Evolutionary conservation across 108 stramenopile species (phyloP).

Genomic region (Nannochloropsis granulata): DNA sequence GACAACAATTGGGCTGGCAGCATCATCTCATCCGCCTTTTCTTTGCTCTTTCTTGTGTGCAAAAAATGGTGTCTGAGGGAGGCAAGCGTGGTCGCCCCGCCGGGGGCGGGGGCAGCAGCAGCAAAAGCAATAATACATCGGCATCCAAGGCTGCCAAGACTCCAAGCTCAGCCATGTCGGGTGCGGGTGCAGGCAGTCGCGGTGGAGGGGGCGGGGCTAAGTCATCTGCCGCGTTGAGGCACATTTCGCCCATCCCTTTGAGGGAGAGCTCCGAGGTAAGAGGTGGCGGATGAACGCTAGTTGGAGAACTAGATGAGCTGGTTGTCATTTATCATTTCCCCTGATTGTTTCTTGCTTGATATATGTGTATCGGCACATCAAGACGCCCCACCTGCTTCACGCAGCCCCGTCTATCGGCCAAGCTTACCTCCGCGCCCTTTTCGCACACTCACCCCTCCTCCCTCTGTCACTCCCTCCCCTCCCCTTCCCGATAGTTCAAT

Average conservation of each 20-base stretch:
- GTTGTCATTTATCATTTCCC: too few relatives aligned
- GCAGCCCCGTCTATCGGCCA: too few relatives aligned
- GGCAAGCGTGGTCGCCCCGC: background rate
- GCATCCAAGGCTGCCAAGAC: background rate
- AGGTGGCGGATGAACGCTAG: background rate
- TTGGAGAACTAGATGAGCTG: too few relatives aligned
- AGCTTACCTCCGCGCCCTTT: too few relatives aligned
- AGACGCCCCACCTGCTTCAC: too few relatives aligned
- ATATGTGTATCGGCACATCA: too few relatives aligned
- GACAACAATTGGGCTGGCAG: too few relatives aligned
- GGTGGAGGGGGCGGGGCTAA: background rate
- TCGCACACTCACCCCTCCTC: background rate
- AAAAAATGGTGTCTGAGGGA: background rate
- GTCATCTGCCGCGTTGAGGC: background rate
- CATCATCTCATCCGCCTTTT: background rate
- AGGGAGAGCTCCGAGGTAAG: background rate
- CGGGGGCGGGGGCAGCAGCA: background rate
- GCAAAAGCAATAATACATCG: background rate
- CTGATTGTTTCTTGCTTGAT: too few relatives aligned
- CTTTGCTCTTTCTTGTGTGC: background rate
- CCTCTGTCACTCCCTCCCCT: background rate
- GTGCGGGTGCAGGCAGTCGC: background rate
- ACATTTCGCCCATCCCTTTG: background rate
- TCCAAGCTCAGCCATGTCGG: background rate
- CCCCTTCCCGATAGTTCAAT: background rate